A percentile compares a stretch with the other conserved stretches of the same genome.
phyloP scores from a whole-genome alignment of 148 eudicot genomes.

The Simmondsia chinensis region DNA sequence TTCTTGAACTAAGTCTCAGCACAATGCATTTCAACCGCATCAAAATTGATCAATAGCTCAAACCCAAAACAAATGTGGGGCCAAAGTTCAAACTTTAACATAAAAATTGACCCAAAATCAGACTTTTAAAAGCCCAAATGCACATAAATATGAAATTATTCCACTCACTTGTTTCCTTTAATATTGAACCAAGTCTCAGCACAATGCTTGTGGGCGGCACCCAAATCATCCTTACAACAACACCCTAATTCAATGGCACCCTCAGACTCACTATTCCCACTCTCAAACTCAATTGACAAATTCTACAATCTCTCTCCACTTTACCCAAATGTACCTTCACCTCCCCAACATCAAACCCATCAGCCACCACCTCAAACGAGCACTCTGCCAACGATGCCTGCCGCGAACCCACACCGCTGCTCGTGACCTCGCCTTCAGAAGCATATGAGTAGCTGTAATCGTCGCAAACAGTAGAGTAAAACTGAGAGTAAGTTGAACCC shows the following conservation, averaged over 20 bases:
- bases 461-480: slow-evolving; percentile 27
- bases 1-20: too few relatives aligned
- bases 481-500: too few relatives aligned
- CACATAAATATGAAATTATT: too few relatives aligned
- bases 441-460: slow-evolving; percentile 4
- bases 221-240: slow-evolving; percentile 62
- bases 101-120: too few relatives aligned
- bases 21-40: too few relatives aligned
- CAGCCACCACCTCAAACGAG: slow-evolving; percentile 18
- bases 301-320: slow-evolving; percentile 44
- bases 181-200: slow-evolving; percentile 70
- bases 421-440: too few relatives aligned
- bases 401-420: too few relatives aligned
- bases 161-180: slow-evolving; percentile 62
- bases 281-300: slow-evolving; percentile 48
- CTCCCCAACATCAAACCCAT: slow-evolving; percentile 15
- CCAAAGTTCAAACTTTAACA: too few relatives aligned
- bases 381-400: too few relatives aligned
- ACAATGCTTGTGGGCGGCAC: slow-evolving; percentile 62
- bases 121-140: too few relatives aligned
- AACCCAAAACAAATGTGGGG: too few relatives aligned
- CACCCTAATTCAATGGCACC: slow-evolving; percentile 53
- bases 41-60: too few relatives aligned
- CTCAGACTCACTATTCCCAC: slow-evolving; percentile 22
- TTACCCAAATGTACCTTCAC: slow-evolving; percentile 13